Conservation (phyloP, 2,329 filamentous ascomycete species). For the Fusarium zealandicum region DNA sequence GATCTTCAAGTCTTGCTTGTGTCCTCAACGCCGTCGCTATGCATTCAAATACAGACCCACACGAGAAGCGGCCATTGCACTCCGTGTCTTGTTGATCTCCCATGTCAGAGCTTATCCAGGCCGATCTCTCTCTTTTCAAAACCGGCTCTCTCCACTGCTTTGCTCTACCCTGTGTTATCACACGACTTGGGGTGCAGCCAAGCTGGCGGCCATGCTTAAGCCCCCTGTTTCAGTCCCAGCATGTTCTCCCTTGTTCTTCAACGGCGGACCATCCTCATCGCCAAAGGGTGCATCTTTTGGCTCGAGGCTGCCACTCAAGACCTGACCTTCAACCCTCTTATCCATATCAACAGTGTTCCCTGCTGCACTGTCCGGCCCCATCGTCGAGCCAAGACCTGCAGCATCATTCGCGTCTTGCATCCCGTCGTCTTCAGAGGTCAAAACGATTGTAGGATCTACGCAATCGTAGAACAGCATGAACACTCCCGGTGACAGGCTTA, state of each 20-base stretch:
- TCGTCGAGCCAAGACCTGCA: conserved; percentile 12
- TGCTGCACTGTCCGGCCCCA: conserved; percentile 2
- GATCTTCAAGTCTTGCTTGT: conserved; percentile 1
- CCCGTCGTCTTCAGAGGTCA: conserved; percentile 43
- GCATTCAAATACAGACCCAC: conserved; percentile 20
- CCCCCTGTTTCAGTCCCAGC: conserved; percentile 20
- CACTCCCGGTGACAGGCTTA: conserved; percentile 75
- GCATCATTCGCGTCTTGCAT: conserved; percentile 35
- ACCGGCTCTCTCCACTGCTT: neutral
- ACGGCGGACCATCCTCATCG: conserved; percentile 15
- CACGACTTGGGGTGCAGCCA: conserved; percentile 3
- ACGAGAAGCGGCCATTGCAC: neutral
- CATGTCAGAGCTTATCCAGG: neutral
- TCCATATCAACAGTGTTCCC: conserved; percentile 1
- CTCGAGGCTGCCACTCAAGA: neutral
- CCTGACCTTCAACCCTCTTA: conserved; percentile 20
- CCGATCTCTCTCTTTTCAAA: no score
- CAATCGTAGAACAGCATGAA: conserved; percentile 99
- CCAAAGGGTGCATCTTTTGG: conserved; percentile 9
- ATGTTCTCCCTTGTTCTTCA: conserved; percentile 3
- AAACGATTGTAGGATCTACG: conserved; percentile 61
- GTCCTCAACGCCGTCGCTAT: conserved; percentile 37
- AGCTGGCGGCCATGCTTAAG: conserved; percentile 7
- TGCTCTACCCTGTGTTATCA: neutral
- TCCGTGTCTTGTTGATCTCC: neutral